phyloP scores from a whole-genome alignment of 2,329 filamentous ascomycete species.

The Trichoderma simmonsii region DNA sequence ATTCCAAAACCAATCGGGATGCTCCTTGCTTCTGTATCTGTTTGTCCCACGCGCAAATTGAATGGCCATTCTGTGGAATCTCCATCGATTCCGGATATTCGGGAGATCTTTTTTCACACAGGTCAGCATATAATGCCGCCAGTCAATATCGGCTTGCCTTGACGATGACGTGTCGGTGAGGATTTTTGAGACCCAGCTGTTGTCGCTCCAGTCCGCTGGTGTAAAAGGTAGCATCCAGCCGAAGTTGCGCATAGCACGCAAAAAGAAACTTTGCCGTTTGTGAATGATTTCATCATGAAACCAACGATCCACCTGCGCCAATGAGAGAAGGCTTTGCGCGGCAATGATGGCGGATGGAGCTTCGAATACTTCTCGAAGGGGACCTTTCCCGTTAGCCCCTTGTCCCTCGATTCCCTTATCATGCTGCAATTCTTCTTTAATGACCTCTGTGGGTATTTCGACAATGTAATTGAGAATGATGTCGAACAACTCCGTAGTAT shows the following conservation, averaged over 20 bases:
- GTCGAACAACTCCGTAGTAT: not conserved
- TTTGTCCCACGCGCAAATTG: constrained; percentile 1
- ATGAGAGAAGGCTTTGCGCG: not conserved
- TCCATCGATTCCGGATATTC: not conserved
- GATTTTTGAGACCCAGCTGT: not conserved
- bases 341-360: not conserved
- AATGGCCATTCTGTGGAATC: not conserved
- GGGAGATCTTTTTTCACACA: not conserved
- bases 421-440: not conserved
- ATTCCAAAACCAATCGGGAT: not conserved
- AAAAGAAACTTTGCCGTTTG: not conserved
- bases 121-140: not conserved
- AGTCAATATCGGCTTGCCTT: not conserved
- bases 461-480: not conserved
- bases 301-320: not conserved
- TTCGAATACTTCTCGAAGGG: not conserved
- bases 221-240: constrained; percentile 12
- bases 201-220: constrained; percentile 3
- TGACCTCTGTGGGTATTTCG: not conserved
- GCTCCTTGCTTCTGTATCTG: not conserved
- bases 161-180: not conserved
- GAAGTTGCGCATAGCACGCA: constrained; percentile 1
- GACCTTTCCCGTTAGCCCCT: too few species aligned
- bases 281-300: not conserved
- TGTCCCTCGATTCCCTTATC: not conserved